Conservation (phyloP, 2,329 filamentous ascomycete species). For the Exophiala spinifera region DNA sequence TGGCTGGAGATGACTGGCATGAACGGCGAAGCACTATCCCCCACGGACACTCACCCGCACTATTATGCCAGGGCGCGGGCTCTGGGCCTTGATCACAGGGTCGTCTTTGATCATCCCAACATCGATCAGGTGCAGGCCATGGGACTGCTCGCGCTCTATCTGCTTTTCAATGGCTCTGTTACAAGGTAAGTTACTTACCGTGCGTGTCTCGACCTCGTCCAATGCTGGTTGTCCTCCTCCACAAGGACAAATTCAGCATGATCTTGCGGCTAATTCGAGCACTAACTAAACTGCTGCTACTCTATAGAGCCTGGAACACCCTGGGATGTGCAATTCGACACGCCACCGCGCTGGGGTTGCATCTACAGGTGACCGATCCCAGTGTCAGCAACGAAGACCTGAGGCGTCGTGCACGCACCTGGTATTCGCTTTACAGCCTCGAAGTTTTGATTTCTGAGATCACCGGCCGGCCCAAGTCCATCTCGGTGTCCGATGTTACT, state of each 20-base stretch:
- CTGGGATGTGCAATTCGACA: constrained; percentile 28
- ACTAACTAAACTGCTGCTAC: too few relatives aligned
- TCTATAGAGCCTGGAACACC: constrained; percentile 30
- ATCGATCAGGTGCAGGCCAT: constrained; percentile 29
- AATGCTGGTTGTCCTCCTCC: too few relatives aligned
- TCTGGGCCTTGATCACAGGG: constrained; percentile 27
- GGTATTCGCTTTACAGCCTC: constrained; percentile 30
- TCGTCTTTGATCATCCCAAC: constrained; percentile 28
- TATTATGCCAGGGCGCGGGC: constrained; percentile 30
- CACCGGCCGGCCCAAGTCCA: constrained; percentile 29
- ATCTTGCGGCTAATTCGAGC: too few relatives aligned
- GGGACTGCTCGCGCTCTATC: constrained; percentile 22
- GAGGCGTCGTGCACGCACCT: constrained; percentile 24
- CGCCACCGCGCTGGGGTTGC: constrained; percentile 30
- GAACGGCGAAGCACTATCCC: too few relatives aligned
- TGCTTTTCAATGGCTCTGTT: constrained; percentile 28
- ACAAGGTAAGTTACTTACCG: constrained; percentile 28
- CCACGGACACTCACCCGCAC: constrained; percentile 28
- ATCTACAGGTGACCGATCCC: constrained; percentile 24
- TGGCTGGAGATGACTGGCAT: too few relatives aligned
- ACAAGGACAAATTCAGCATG: too few relatives aligned
- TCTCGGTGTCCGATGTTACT: constrained; percentile 24
- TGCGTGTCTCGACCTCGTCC: too few relatives aligned
- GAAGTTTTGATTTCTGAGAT: constrained; percentile 30
- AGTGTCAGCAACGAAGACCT: constrained; percentile 13